Evolutionary conservation across 495 filamentous ascomycete genomes (phyloP), one percentile per base, ranked within the genome.

Genomic region (Penicillium ochrochloron): DNA sequence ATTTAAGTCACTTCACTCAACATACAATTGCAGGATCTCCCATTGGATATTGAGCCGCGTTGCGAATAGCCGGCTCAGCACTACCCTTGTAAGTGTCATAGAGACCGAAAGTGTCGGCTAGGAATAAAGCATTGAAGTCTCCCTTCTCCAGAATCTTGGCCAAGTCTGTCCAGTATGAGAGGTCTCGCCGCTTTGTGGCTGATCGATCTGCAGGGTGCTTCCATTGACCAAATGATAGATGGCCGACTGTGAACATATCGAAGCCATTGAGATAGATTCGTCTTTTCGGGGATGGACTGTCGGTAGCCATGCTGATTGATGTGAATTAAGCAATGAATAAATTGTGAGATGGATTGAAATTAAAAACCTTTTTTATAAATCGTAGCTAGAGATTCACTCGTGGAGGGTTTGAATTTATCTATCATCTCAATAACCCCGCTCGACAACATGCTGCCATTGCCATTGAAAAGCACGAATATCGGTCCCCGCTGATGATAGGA

Each of bases 251-350:
- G 41, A 67, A 65, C 68, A 70, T 70, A 33, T 66, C 62, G 31
- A 70, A 70, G 15, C 65, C 68, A 59, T 70, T 70, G 62, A 70
- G 65, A 21, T 52, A 59, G 31, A 70, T 70, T 52, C 65, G 65
- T 66, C 62, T 53, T 31, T 41, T 41, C 15, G 12, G 37, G 37
- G 37, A 0, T 3, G 37, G 37, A 6, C 15, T 41, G 2, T 17
- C 37, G 14, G 37, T 17, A 12, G 37, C 5, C 37, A 41, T 41
- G 15, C 15, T 41, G 14, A 41, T 41, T 14, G 12, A 41, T 41
- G 5, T 17, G 5, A 41, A 0, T 41, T 17, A 14, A 17, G 37
- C 3, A 41, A 17, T 17, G 3, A 41, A 17, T 41, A 37, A 14
- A 17, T 41, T 41, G 1, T 17, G 37, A 5, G 14, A 17, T 11